Base-by-base conservation (phyloP, 192 early-diverging fungal species). In the Phlyctochytrium planicorne region DNA sequence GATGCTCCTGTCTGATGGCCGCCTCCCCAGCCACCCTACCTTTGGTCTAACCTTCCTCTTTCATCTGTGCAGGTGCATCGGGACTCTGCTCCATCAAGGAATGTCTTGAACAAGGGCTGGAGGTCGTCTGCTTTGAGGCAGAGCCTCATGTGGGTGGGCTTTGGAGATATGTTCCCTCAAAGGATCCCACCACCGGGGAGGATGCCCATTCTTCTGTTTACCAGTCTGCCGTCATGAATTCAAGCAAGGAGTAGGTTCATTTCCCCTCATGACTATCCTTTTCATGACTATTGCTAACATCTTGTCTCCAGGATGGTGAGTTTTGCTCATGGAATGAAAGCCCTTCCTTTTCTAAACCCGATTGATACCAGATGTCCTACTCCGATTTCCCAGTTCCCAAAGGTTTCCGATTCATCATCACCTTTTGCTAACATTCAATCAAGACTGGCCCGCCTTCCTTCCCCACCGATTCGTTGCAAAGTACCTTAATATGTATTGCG, bases 311-410 rank as follows among this genome's bases (percentile, higher is more conserved):
- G 36, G 47, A 73, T 74, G 76, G 55, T 57, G 20, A 57, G 55
- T 57, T 50, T n/a, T 50, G 55, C 55, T 20, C 10, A 10, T 24
- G 6, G 20, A 25, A 25, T 57, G 16, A 29, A 24, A 57, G 25
- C 55, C 27, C 27, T 14, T 57, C 16, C 10, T 27, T 29, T 14
- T 57, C 16, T 25, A 14, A 50, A 50, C 40, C 12, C 40, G 12
- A 50, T 14, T 14, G n/a, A 10, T 50, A 24, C 55, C 55, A 57
- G 55, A 71, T 77, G 73, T 25, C 80, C 14, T 88, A 69, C 64
- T 83, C 80, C 2, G 87, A 88, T 62, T 87, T 82, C 70, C 79
- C 87, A 2, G 79, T 85, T 32, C 87, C 87, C 25, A 62, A 67
- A 25, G 24, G 60, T 33, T 4, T 24, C 4, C 29, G 34, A 23